Percentiles rank a stretch among this genome's conserved stretches.
Evolutionary conservation across 805 yeast genomes (phyloP).

Genomic region (Lipomyces starkeyi): DNA sequence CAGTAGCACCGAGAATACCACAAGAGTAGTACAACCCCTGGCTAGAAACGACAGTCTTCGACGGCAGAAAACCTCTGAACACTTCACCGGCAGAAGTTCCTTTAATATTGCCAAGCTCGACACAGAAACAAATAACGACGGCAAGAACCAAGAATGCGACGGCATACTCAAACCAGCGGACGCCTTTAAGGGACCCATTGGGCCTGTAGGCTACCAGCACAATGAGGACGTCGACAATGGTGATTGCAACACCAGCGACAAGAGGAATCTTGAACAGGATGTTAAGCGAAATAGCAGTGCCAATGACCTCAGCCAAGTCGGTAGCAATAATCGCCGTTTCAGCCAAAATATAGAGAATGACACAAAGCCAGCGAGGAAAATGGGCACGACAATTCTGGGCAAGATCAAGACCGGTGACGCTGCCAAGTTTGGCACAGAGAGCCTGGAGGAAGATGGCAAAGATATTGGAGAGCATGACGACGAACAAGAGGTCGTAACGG

Average conservation of each 20-base stretch:
- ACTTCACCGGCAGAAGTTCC: constrained; percentile 58
- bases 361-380: constrained; percentile 59
- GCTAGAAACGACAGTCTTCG: constrained; percentile 55
- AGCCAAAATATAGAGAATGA: constrained; percentile 71
- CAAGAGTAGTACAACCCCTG: constrained; percentile 79
- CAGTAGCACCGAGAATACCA: constrained; percentile 91
- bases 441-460: constrained; percentile 88
- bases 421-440: constrained; percentile 85
- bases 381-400: constrained; percentile 86
- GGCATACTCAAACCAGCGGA: constrained; percentile 79
- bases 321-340: constrained; percentile 94
- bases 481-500: constrained; percentile 76
- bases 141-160: constrained; percentile 79
- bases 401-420: constrained; percentile 90
- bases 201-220: constrained; percentile 90
- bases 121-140: constrained; percentile 83
- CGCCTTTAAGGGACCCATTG: constrained; percentile 75
- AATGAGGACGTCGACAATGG: constrained; percentile 83
- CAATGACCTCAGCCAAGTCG: constrained; percentile 95
- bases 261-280: constrained; percentile 82
- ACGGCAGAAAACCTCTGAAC: constrained; percentile 69
- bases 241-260: constrained; percentile 79
- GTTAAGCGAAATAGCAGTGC: constrained; percentile 93
- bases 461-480: constrained; percentile 77
- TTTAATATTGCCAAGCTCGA: constrained; percentile 76